These are phyloP conservation scores for Neofusicoccum umdonicola DNA, from an alignment of 2,329 filamentous ascomycete genomes.

Conservation along the genomic window DNA sequence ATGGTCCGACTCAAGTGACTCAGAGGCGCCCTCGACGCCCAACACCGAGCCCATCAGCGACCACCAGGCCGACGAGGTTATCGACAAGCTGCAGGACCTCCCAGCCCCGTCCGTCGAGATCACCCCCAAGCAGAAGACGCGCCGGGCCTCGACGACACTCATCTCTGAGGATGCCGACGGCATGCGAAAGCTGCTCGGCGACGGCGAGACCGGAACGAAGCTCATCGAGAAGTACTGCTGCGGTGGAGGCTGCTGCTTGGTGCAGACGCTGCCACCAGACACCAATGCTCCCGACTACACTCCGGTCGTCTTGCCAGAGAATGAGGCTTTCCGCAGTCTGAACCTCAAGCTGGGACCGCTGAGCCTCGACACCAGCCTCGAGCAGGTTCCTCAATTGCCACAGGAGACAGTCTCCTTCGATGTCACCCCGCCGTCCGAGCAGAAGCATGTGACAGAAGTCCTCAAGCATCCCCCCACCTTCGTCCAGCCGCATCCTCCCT, in stretches of 20 bases:
- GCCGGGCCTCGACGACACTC: conserved; percentile 68
- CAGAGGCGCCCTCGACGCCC: conserved; percentile 44
- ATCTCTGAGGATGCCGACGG: conserved; percentile 60
- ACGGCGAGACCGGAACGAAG: conserved; percentile 54
- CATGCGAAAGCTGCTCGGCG: conserved; percentile 57
- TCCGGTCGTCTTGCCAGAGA: conserved; percentile 65
- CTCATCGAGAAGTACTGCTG: conserved; percentile 64
- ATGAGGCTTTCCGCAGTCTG: conserved; percentile 78
- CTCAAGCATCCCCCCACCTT: conserved; percentile 74
- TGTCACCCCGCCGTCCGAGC: conserved; percentile 50
- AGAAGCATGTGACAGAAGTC: conserved; percentile 42
- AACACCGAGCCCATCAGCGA: conserved; percentile 44
- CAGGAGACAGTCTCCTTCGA: conserved; percentile 72
- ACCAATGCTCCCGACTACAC: conserved; percentile 42
- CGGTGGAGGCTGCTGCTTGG: conserved; percentile 63
- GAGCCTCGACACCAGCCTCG: conserved; percentile 67
- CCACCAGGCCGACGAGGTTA: conserved; percentile 40
- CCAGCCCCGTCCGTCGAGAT: conserved; percentile 35
- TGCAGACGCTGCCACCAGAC: conserved; percentile 53
- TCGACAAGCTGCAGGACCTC: conserved; percentile 41
- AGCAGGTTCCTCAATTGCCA: conserved; percentile 69
- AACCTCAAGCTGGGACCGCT: conserved; percentile 73
- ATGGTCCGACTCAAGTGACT: conserved; percentile 44
- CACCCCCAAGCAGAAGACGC: conserved; percentile 36
- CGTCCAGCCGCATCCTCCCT: conserved; percentile 91